Evolutionary conservation across 1,139 yeast species (phyloP).

Genomic region (Saccharomyces pastorianus): DNA sequence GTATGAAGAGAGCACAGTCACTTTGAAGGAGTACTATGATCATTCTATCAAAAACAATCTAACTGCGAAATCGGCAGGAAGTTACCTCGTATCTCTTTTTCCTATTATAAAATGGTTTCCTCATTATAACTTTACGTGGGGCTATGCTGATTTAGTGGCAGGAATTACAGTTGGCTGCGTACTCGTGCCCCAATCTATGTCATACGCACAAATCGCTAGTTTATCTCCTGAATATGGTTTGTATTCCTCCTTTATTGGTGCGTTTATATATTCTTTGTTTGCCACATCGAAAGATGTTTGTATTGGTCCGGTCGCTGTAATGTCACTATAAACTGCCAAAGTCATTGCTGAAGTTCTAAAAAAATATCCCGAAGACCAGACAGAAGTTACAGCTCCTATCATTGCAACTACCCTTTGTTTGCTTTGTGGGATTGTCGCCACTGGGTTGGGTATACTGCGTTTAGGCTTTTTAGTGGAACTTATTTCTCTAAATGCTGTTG

Average conservation of each 20-base stretch:
- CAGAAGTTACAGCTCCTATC: slow-evolving; percentile 41
- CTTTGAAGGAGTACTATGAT: slow-evolving; percentile 20
- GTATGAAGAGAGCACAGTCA: slow-evolving; percentile 20
- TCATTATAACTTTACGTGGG: slow-evolving; percentile 75
- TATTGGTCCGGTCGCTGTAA: slow-evolving; percentile 95
- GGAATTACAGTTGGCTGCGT: slow-evolving; percentile 92
- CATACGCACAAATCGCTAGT: slow-evolving; percentile 83
- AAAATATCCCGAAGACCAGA: slow-evolving; percentile 27
- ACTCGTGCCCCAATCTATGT: slow-evolving; percentile 91
- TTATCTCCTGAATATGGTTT: slow-evolving; percentile 78
- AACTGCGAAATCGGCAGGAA: slow-evolving; percentile 11
- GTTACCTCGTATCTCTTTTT: slow-evolving; percentile 57
- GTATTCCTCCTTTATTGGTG: slow-evolving; percentile 89
- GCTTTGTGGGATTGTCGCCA: slow-evolving; percentile 76
- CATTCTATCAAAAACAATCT: slow-evolving; percentile 15
- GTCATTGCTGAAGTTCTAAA: slow-evolving; percentile 60
- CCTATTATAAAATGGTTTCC: slow-evolving; percentile 79
- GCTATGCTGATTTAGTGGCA: slow-evolving; percentile 75
- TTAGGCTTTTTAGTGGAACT: slow-evolving; percentile 84
- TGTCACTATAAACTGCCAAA: slow-evolving; percentile 80
- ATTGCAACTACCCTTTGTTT: slow-evolving; percentile 77
- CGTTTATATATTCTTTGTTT: slow-evolving; percentile 76
- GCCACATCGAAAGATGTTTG: slow-evolving; percentile 95
- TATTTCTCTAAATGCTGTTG: slow-evolving; percentile 84
- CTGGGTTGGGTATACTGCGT: slow-evolving; percentile 74